Conservation (phyloP, 441 rosid species). For the Erysimum cheiri region DNA sequence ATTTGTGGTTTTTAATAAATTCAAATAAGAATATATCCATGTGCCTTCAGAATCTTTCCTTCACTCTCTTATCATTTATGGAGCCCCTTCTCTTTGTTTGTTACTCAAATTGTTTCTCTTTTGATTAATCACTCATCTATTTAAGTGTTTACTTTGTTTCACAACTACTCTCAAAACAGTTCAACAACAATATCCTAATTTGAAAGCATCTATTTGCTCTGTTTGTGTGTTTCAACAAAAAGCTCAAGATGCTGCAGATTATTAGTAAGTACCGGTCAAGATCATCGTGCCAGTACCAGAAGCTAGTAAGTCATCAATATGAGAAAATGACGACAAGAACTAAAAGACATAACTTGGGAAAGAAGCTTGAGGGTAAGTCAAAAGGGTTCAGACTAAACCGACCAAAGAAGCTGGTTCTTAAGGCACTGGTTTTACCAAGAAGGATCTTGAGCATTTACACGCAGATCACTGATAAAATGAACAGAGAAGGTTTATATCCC, state of each 20-base stretch:
- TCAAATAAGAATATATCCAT: conserved; percentile 33
- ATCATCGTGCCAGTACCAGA: conserved; percentile 40
- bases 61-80: conserved; percentile 39
- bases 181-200: conserved; percentile 14
- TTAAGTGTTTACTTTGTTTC: conserved; percentile 6
- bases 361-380: conserved; percentile 32
- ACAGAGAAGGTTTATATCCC: conserved; percentile 52
- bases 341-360: conserved; percentile 23
- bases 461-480: conserved; percentile 46
- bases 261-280: conserved; percentile 33
- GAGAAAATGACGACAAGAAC: conserved; percentile 31
- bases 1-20: conserved; percentile 32
- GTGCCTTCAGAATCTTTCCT: conserved; percentile 40
- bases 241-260: conserved; percentile 38
- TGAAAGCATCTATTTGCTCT: conserved; percentile 2
- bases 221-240: conserved; percentile 8
- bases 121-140: conserved; percentile 12
- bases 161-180: conserved; percentile 4
- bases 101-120: conserved; percentile 28
- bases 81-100: conserved; percentile 32
- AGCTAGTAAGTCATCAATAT: conserved; percentile 36
- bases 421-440: conserved; percentile 37
- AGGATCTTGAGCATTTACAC: conserved; percentile 44
- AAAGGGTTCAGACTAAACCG: conserved; percentile 42
- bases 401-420: conserved; percentile 41